A percentile compares a stretch with the other conserved stretches of the same genome.
phyloP scores from a whole-genome alignment of 2,329 filamentous ascomycete genomes.

The Incumbomyces lentus region DNA sequence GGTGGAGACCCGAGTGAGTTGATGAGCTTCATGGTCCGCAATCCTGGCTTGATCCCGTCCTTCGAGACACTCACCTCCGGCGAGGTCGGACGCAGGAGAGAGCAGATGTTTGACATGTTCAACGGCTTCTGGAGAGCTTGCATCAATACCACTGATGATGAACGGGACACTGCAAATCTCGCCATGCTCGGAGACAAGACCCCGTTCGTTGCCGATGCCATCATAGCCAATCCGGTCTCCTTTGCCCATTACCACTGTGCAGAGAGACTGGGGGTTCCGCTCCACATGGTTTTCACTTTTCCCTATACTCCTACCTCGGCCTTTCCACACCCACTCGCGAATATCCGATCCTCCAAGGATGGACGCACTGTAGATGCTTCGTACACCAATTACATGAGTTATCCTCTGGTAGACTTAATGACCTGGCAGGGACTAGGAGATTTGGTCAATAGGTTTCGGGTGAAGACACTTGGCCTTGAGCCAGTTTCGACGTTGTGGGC shows the following conservation, averaged over 20 bases:
- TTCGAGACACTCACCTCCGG: constrained; percentile 62
- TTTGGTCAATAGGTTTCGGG: constrained; percentile 63
- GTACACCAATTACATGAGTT: constrained; percentile 72
- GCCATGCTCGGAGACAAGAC: constrained; percentile 53
- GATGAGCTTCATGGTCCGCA: constrained; percentile 85
- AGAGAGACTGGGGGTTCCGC: constrained; percentile 26
- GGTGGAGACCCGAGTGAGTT: constrained; percentile 70
- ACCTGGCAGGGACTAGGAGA: constrained; percentile 50
- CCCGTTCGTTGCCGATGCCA: constrained; percentile 29
- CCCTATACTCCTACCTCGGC: constrained; percentile 62
- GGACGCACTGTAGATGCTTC: constrained; percentile 53
- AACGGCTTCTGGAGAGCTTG: constrained; percentile 73
- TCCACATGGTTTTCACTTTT: constrained; percentile 34
- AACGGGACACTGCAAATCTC: constrained; percentile 49
- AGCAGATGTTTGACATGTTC: constrained; percentile 72
- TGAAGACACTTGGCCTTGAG: constrained; percentile 58
- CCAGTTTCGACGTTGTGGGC: constrained; percentile 69
- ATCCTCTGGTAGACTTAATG: constrained; percentile 71
- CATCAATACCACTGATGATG: constrained; percentile 56
- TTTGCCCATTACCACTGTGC: constrained; percentile 30
- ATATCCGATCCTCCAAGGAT: constrained; percentile 50
- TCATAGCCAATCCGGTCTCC: constrained; percentile 31
- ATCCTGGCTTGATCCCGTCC: constrained; percentile 62
- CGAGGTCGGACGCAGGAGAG: constrained; percentile 57
- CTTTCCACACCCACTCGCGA: constrained; percentile 69